Evolutionary conservation across 2,329 filamentous ascomycete species (phyloP).

Genomic region (Massarina eburnea): DNA sequence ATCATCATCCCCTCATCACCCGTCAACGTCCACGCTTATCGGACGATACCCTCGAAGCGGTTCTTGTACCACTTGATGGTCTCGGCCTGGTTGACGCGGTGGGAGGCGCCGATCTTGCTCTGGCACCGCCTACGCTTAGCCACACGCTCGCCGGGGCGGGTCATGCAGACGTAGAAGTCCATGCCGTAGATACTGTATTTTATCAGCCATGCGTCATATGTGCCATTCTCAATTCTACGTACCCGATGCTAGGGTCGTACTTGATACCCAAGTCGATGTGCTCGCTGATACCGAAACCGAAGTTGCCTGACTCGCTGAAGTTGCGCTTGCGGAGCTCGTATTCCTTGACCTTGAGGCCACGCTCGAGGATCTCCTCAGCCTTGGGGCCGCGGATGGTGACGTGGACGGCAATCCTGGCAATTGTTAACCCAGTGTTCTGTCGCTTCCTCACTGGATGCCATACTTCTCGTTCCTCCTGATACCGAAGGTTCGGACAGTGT

Average conservation of each 20-base stretch:
- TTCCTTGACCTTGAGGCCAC: constrained; percentile 99
- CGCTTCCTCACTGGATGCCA: neutral
- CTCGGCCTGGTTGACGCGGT: constrained; percentile 93
- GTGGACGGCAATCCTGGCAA: constrained; percentile 92
- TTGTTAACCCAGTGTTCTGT: constrained; percentile 7
- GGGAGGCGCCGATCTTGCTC: constrained; percentile 79
- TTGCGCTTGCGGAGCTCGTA: constrained; percentile 99
- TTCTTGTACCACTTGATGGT: constrained; percentile 98
- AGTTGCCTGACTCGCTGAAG: constrained; percentile 96
- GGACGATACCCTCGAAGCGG: constrained; percentile 97
- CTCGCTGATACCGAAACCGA: constrained; percentile 99
- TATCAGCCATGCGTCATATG: constrained; percentile 21
- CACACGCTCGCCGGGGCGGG: constrained; percentile 97
- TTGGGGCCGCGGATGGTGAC: constrained; percentile 99
- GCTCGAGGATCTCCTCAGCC: constrained; percentile 99
- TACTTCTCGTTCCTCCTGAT: constrained; percentile 95
- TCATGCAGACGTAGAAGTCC: constrained; percentile 99
- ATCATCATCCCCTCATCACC: constrained; percentile 28
- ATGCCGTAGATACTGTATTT: constrained; percentile 61
- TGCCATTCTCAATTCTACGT: constrained; percentile 15
- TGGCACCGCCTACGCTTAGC: constrained; percentile 90
- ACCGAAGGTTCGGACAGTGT: constrained; percentile 99
- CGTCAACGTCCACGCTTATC: constrained; percentile 64
- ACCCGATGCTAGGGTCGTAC: constrained; percentile 46
- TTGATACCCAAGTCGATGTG: constrained; percentile 99